Percentiles rank a stretch among this genome's conserved stretches.
phyloP scores from a whole-genome alignment of 768 basidiomycete species.

The Amanita molliuscula region DNA sequence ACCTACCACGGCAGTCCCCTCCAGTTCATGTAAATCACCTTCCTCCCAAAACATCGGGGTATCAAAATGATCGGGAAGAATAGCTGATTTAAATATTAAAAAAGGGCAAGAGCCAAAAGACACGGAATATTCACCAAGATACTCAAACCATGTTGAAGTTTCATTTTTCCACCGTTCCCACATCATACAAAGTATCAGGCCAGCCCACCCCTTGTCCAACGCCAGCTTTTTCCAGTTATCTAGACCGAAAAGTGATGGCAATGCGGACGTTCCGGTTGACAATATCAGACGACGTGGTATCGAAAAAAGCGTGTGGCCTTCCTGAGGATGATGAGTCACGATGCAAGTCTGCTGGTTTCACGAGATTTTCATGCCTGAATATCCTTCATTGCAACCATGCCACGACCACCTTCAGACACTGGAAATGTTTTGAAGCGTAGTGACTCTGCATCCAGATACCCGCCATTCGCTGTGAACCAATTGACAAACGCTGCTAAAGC shows the following conservation, averaged over 20 bases:
- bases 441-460: slow-evolving; percentile 32
- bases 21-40: slow-evolving; percentile 61
- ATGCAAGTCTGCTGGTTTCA: not conserved
- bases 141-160: slow-evolving; percentile 58
- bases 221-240: slow-evolving; percentile 52
- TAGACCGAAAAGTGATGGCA: slow-evolving; percentile 49
- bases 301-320: slow-evolving; percentile 68
- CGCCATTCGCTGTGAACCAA: slow-evolving; percentile 53
- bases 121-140: slow-evolving; percentile 43
- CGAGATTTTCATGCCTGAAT: slow-evolving; percentile 40
- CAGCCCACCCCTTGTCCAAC: slow-evolving; percentile 72
- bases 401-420: slow-evolving; percentile 51
- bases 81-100: slow-evolving; percentile 26
- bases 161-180: slow-evolving; percentile 72
- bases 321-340: slow-evolving; percentile 26
- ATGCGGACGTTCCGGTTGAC: slow-evolving; percentile 63
- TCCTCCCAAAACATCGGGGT: slow-evolving; percentile 94
- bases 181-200: slow-evolving; percentile 91
- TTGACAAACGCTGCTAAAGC: slow-evolving; percentile 22
- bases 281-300: slow-evolving; percentile 73
- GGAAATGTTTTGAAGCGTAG: slow-evolving; percentile 39
- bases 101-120: slow-evolving; percentile 1
- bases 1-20: slow-evolving; percentile 86
- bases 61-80: slow-evolving; percentile 63
- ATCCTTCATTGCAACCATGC: slow-evolving; percentile 63